Conservation (phyloP, 805 yeast genomes). For the Saccharomycopsis fermentans region DNA sequence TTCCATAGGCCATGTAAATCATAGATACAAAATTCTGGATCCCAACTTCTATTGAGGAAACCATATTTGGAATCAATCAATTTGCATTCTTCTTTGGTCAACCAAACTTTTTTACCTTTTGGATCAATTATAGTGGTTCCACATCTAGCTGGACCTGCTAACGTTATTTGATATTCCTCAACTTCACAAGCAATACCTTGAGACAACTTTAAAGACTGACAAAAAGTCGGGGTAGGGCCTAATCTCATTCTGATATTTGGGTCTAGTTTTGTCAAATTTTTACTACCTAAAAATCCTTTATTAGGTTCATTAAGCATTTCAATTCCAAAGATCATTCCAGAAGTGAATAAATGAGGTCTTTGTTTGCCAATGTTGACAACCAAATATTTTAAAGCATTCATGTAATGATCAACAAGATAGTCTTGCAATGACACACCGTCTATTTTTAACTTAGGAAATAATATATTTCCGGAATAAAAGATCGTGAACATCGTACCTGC, state of each 20-base stretch:
- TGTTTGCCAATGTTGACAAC: slow-evolving; percentile 30
- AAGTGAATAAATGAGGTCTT: slow-evolving; percentile 35
- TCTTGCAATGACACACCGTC: slow-evolving; percentile 72
- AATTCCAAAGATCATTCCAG: slow-evolving; percentile 54
- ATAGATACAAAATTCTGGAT: slow-evolving; percentile 68
- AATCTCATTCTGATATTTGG: slow-evolving; percentile 55
- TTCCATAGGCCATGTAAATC: slow-evolving; percentile 77
- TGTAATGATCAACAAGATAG: slow-evolving; percentile 56
- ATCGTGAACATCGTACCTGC: slow-evolving; percentile 74
- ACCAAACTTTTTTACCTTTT: slow-evolving; percentile 60
- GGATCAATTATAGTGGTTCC: slow-evolving; percentile 56
- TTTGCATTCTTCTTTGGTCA: slow-evolving; percentile 35
- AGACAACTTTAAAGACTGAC: slow-evolving; percentile 65
- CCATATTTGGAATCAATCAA: slow-evolving; percentile 62
- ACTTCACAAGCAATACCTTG: slow-evolving; percentile 64
- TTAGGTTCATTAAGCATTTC: slow-evolving; percentile 86
- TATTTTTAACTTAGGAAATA: slow-evolving; percentile 66
- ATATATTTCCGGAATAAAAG: slow-evolving; percentile 68
- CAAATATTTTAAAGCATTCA: slow-evolving; percentile 41
- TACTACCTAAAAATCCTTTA: slow-evolving; percentile 60
- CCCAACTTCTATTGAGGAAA: slow-evolving; percentile 43
- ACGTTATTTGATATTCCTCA: slow-evolving; percentile 58
- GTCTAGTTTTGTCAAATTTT: slow-evolving; percentile 45
- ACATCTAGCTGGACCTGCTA: slow-evolving; percentile 65
- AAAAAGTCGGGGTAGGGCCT: slow-evolving; percentile 76